These are phyloP conservation scores for Agroathelia rolfsii DNA, from an alignment of 1,284 basidiomycete genomes.

Conservation along the genomic window DNA sequence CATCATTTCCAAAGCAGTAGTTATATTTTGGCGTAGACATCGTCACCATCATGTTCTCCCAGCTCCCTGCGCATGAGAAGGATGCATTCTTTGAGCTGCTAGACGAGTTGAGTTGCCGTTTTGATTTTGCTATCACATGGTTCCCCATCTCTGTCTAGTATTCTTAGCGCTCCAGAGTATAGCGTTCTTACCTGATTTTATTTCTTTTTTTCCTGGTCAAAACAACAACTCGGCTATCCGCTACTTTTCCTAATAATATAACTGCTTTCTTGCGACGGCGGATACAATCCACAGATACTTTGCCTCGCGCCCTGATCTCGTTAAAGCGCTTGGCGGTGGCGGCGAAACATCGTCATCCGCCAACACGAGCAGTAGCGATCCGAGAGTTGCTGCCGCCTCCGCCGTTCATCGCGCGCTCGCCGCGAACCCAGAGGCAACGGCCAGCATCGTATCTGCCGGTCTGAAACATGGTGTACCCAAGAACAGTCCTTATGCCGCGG, in stretches of 20 bases:
- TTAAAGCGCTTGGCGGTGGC: conserved; percentile 17
- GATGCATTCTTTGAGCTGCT: conserved; percentile 70
- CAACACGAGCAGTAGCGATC: conserved; percentile 8
- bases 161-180: too few relatives aligned
- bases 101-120: conserved; percentile 65
- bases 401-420: conserved; percentile 39
- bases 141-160: too few relatives aligned
- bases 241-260: conserved; percentile 3
- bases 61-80: conserved; percentile 55
- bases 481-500: conserved; percentile 20
- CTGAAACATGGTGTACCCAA: conserved; percentile 25
- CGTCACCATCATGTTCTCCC: conserved; percentile 71
- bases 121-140: too few relatives aligned
- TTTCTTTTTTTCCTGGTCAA: conserved; percentile 2
- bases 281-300: conserved; percentile 48
- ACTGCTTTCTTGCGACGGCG: too few relatives aligned
- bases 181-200: conserved; percentile 14
- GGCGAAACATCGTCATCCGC: conserved; percentile 4
- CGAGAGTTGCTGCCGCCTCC: conserved; percentile 28
- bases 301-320: conserved; percentile 60
- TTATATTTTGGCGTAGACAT: too few relatives aligned
- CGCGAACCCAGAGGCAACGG: conserved; percentile 32
- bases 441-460: conserved; percentile 32
- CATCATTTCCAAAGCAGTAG: conserved; percentile 3
- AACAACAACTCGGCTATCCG: neutral